Percentiles rank a stretch among this genome's conserved stretches.
Conservation (phyloP, 2,329 filamentous ascomycete genomes). For the Pyrenophora graminea region DNA sequence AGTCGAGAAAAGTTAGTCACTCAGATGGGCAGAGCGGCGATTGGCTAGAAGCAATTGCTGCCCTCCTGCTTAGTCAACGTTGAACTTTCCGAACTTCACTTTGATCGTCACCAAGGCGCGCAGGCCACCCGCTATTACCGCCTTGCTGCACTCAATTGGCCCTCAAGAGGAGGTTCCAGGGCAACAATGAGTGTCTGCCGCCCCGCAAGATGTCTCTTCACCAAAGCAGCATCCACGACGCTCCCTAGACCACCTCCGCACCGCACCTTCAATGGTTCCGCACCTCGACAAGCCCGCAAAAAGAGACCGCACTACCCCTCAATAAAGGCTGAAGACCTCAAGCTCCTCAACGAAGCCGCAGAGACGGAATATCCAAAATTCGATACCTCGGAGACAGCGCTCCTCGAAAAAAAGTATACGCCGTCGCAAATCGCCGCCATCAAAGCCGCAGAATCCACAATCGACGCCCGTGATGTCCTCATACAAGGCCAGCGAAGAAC, state of each 20-base stretch:
- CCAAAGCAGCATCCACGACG: conserved; percentile 29
- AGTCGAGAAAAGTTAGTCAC: conserved; percentile 34
- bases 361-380: conserved; percentile 62
- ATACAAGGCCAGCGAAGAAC: conserved; percentile 71
- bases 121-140: conserved; percentile 10
- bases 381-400: conserved; percentile 52
- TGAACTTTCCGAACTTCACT: conserved; percentile 29
- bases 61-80: conserved; percentile 28
- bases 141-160: conserved; percentile 28
- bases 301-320: conserved; percentile 49
- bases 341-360: conserved; percentile 40
- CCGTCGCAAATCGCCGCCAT: conserved; percentile 80
- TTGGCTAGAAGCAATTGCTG: conserved; percentile 25
- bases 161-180: conserved; percentile 14
- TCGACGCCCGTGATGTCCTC: conserved; percentile 74
- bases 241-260: conserved; percentile 41
- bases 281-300: conserved; percentile 41
- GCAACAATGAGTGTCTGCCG: conserved; percentile 50
- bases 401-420: conserved; percentile 71
- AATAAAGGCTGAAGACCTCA: conserved; percentile 50
- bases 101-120: conserved; percentile 16
- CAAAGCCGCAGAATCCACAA: conserved; percentile 75
- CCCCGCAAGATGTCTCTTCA: conserved; percentile 50
- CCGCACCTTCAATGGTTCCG: conserved; percentile 49
- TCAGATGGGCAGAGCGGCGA: conserved; percentile 26